phyloP scores from a whole-genome alignment of 2,329 filamentous ascomycete species.

The Neospermospora avenae region DNA sequence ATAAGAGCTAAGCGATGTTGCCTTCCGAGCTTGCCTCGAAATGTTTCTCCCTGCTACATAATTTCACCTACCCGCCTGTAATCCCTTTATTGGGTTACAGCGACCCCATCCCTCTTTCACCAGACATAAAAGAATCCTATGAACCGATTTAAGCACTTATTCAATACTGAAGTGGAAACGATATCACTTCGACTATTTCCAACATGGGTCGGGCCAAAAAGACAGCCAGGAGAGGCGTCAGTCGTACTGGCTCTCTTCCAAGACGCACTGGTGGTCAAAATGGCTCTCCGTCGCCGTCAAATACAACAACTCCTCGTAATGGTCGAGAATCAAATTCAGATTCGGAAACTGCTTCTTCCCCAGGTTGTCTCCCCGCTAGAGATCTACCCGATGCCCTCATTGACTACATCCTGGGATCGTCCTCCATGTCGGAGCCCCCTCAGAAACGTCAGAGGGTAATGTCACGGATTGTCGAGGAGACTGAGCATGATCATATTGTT shows the following conservation, averaged over 20 bases:
- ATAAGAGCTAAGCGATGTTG: neutral
- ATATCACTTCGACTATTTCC: neutral
- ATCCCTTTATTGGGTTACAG: neutral
- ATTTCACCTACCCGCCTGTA: neutral
- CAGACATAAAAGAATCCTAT: neutral
- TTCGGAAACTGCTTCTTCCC: slow-evolving; percentile 9
- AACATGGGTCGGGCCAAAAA: slow-evolving; percentile 6
- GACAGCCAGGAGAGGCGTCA: neutral
- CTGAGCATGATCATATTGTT: slow-evolving; percentile 25
- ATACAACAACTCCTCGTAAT: slow-evolving; percentile 3
- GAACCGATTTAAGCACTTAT: neutral
- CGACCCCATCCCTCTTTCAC: too few species aligned
- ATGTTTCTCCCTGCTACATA: neutral
- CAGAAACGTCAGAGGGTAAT: slow-evolving; percentile 26
- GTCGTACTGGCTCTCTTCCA: neutral
- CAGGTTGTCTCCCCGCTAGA: neutral
- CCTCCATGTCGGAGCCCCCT: slow-evolving; percentile 19
- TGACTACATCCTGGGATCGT: slow-evolving; percentile 15
- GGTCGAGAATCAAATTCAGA: slow-evolving; percentile 1
- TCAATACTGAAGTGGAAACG: neutral
- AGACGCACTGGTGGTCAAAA: neutral
- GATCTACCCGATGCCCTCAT: slow-evolving; percentile 24
- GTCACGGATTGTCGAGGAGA: neutral
- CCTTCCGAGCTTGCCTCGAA: neutral
- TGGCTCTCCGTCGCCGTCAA: slow-evolving; percentile 4